Evolutionary conservation across 441 rosid genomes (phyloP).

Genomic region (Erodium texanum): DNA sequence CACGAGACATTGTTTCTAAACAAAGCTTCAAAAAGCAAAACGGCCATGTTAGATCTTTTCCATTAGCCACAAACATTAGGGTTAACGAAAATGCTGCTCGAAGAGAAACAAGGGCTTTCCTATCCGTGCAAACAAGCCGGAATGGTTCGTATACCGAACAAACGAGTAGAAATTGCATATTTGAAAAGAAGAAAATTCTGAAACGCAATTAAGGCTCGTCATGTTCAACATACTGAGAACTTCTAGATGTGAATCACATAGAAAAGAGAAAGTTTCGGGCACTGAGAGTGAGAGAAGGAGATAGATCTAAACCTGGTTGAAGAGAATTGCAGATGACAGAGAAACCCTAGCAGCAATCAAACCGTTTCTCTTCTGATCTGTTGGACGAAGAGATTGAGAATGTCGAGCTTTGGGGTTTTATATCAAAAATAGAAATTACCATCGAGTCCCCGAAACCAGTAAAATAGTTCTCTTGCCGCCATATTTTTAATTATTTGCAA

Average conservation of each 20-base stretch:
- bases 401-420: background rate
- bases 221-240: too few relatives aligned
- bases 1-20: constrained; percentile 39
- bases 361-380: background rate
- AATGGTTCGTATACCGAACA: too few relatives aligned
- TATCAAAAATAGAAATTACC: background rate
- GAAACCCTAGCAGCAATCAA: background rate
- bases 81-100: background rate
- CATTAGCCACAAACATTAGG: background rate
- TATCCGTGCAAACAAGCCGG: too few relatives aligned
- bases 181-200: too few relatives aligned
- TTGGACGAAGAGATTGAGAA: background rate
- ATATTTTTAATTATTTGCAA: background rate
- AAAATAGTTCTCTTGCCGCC: background rate
- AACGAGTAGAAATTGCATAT: too few relatives aligned
- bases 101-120: too few relatives aligned
- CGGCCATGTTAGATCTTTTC: background rate
- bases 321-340: background rate
- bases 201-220: too few relatives aligned
- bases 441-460: background rate
- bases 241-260: background rate
- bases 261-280: background rate
- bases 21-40: background rate
- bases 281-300: background rate
- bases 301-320: background rate